A percentile compares a stretch with the other conserved stretches of the same genome.
phyloP scores from a whole-genome alignment of 1,284 basidiomycete species.

The Ceratobasidium sp. region DNA sequence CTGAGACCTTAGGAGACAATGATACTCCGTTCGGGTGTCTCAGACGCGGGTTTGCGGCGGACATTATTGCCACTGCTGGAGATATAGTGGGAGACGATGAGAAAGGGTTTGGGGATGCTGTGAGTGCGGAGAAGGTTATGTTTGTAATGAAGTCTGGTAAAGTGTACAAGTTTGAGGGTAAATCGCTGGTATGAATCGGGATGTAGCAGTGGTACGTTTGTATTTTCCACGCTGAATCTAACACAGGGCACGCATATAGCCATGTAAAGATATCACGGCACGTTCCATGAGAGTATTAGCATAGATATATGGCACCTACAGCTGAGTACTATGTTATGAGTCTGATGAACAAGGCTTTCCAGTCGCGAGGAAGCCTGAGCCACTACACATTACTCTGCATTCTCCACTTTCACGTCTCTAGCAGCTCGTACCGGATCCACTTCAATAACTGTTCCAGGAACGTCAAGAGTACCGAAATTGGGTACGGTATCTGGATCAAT shows the following conservation, averaged over 20 bases:
- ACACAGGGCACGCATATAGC: background rate
- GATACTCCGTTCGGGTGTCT: slow-evolving; percentile 64
- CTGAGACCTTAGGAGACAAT: slow-evolving; percentile 55
- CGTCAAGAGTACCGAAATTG: slow-evolving; percentile 46
- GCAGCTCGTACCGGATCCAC: slow-evolving; percentile 58
- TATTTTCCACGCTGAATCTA: background rate
- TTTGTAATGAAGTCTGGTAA: slow-evolving; percentile 67
- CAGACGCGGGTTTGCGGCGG: slow-evolving; percentile 62
- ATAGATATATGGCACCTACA: no score
- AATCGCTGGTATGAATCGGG: slow-evolving; percentile 13
- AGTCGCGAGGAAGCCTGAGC: background rate
- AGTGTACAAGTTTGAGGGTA: slow-evolving; percentile 57
- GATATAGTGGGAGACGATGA: slow-evolving; percentile 50
- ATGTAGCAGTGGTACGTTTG: background rate
- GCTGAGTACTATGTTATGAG: no score
- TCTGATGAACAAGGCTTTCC: no score
- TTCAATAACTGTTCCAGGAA: slow-evolving; percentile 61
- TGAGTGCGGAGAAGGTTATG: slow-evolving; percentile 54
- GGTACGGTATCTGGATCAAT: slow-evolving; percentile 53
- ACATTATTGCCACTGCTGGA: slow-evolving; percentile 60
- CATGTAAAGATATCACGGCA: background rate
- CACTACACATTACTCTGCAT: background rate
- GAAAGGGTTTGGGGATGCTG: slow-evolving; percentile 57
- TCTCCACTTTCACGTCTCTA: slow-evolving; percentile 61
- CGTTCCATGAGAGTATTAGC: background rate